Base-by-base conservation (phyloP, 2,329 filamentous ascomycete species). In the Elsinoe ampelina region DNA sequence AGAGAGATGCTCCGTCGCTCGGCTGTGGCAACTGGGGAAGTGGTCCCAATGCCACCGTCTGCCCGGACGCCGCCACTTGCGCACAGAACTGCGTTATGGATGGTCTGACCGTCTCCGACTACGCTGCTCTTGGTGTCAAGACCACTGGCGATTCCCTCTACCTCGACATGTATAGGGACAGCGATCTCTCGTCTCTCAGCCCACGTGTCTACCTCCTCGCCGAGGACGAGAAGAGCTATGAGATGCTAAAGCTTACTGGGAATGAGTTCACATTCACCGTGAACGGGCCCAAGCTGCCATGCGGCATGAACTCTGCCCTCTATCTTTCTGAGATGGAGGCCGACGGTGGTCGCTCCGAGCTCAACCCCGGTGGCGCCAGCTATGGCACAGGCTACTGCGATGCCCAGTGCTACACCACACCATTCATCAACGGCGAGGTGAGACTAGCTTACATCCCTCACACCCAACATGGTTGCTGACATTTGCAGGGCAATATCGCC, bases 201-300 rank as follows among this genome's bases (percentile, higher is more conserved):
- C 71, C 70, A 38, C 71, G 72, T 59, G 70, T 69, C 60, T 74
- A 73, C 64, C 64, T 73, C 55, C 70, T 74, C 67, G 70, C 78
- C 10, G 63, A 69, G 63, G 72, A 76, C 52, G 79, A 83, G 43
- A 75, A 73, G 62, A 79, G 77, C 58, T 88, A 88, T 70, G 73
- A 86, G 72, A 77, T 79, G 66, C 83, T 87, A 71, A 76, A 80
- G 58, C 74, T 87, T 58, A 74, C 82, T 54, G 81, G 81, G 70
- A 78, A 84, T 65, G 85, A 88, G 69, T 83, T 88, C 71, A 83
- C 82, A 55, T 86, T 88, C 60, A 83, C 86, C 56, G 84, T 87
- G 20, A 84, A 88, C 66, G 80, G 86, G 42, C 86, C 83, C 41
- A 78, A 79, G 63, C 73, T 86, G 15, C 79, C 80, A 58, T 89